Evolutionary conservation across 1,284 basidiomycete species (phyloP).

Genomic region (Fomitopsis betulina): DNA sequence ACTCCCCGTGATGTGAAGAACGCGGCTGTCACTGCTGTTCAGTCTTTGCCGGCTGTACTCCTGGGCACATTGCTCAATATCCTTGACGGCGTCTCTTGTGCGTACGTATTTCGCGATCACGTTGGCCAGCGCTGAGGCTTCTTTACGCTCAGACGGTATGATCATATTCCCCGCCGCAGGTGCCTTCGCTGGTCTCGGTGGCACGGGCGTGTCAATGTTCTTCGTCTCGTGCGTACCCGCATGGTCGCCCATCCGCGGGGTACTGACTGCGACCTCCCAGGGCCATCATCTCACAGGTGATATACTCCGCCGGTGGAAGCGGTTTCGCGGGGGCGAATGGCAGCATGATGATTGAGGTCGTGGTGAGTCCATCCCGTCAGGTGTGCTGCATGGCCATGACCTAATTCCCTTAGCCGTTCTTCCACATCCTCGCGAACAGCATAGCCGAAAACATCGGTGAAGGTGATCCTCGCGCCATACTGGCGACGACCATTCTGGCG

Average conservation of each 20-base stretch:
- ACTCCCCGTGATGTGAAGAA: constrained; percentile 6
- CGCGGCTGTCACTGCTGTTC: constrained; percentile 33
- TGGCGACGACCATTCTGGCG: constrained; percentile 89
- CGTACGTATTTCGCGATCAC: constrained; percentile 28
- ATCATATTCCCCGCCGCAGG: constrained; percentile 87
- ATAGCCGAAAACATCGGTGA: constrained; percentile 76
- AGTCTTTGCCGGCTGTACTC: constrained; percentile 77
- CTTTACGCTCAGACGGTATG: constrained; percentile 58
- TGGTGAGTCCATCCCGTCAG: constrained; percentile 48
- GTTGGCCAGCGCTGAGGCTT: neutral
- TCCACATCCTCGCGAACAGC: constrained; percentile 83
- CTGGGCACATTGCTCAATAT: constrained; percentile 89
- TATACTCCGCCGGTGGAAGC: constrained; percentile 85
- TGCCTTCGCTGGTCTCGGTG: constrained; percentile 79
- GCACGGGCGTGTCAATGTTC: constrained; percentile 93
- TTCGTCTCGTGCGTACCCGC: constrained; percentile 68
- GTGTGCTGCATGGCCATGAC: neutral
- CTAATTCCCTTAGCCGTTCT: constrained; percentile 70
- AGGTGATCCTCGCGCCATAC: constrained; percentile 64
- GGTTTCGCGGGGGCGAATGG: constrained; percentile 90
- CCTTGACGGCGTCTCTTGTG: constrained; percentile 89
- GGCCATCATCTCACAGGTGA: constrained; percentile 78
- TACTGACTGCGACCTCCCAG: constrained; percentile 22
- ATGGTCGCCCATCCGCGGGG: neutral
- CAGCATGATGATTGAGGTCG: constrained; percentile 99